Conservation (phyloP, 192 early-diverging fungal genomes). For the Spinellus fusiger region DNA sequence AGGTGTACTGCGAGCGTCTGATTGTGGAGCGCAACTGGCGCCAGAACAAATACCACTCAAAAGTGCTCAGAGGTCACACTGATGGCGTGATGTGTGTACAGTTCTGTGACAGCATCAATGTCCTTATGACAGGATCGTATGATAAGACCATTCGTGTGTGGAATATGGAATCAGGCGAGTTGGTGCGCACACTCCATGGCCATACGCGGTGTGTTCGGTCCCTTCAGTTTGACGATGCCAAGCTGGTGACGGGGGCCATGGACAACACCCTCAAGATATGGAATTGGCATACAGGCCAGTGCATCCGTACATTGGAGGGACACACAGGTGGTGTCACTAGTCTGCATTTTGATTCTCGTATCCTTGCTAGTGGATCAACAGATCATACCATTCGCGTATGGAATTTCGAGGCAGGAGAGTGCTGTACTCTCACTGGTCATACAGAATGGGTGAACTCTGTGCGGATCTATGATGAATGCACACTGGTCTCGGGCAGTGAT, state of each 20-base stretch:
- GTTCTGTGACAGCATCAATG: slow-evolving; percentile 64
- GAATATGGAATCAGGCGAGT: slow-evolving; percentile 81
- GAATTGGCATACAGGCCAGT: slow-evolving; percentile 85
- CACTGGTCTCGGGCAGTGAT: slow-evolving; percentile 81
- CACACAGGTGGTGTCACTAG: slow-evolving; percentile 77
- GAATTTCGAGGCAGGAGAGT: slow-evolving; percentile 67
- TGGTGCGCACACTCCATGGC: slow-evolving; percentile 72
- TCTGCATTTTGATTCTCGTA: slow-evolving; percentile 71
- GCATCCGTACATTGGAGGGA: slow-evolving; percentile 74
- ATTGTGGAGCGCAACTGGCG: slow-evolving; percentile 95
- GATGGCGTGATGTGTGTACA: slow-evolving; percentile 91
- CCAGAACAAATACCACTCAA: slow-evolving; percentile 62
- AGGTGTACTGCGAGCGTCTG: slow-evolving; percentile 88
- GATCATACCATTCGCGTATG: slow-evolving; percentile 85
- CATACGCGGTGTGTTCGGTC: slow-evolving; percentile 83
- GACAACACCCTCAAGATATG: slow-evolving; percentile 91
- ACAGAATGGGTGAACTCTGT: slow-evolving; percentile 91
- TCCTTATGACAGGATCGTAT: slow-evolving; percentile 83
- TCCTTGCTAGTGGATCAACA: slow-evolving; percentile 80
- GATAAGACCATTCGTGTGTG: slow-evolving; percentile 85
- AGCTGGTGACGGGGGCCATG: slow-evolving; percentile 89
- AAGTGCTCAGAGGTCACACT: slow-evolving; percentile 68
- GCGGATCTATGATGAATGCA: slow-evolving; percentile 58
- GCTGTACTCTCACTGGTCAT: slow-evolving; percentile 74
- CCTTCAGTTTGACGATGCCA: slow-evolving; percentile 91